phyloP scores from a whole-genome alignment of 306 rosid species.

The Elaeagnus macrophylla region DNA sequence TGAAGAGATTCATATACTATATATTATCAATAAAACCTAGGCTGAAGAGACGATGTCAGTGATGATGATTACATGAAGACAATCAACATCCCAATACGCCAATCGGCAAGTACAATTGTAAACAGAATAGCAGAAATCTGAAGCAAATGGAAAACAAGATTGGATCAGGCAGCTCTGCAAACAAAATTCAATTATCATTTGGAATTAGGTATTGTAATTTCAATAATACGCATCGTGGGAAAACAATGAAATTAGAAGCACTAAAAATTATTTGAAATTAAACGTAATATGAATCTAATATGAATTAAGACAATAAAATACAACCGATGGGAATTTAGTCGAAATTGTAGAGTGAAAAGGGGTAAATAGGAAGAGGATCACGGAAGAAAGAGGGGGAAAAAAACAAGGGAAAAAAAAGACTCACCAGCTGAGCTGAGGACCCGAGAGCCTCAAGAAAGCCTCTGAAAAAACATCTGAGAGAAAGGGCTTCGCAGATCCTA shows the following conservation, averaged over 20 bases:
- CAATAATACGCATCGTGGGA: neutral
- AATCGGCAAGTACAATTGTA: neutral
- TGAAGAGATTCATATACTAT: neutral
- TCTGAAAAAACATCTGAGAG: too few species aligned
- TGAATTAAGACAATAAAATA: neutral
- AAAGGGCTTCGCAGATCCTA: too few species aligned
- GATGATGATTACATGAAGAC: constrained; percentile 11
- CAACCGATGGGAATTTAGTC: too few species aligned
- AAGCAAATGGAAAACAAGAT: constrained; percentile 5
- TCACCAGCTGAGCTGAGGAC: constrained; percentile 17
- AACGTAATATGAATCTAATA: neutral
- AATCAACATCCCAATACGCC: neutral
- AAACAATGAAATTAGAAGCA: neutral
- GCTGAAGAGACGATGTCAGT: neutral
- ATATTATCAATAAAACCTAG: neutral
- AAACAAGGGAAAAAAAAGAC: neutral
- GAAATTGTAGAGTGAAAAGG: too few species aligned
- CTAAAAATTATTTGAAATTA: neutral
- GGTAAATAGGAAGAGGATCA: neutral
- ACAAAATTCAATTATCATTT: neutral
- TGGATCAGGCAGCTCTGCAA: constrained; percentile 19
- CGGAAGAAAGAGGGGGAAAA: neutral
- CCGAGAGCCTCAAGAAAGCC: too few species aligned
- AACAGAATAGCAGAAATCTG: neutral
- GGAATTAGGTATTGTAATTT: neutral